Evolutionary conservation across 371 early-diverging fungal species (phyloP).

Genomic region (Mortierella sp.): DNA sequence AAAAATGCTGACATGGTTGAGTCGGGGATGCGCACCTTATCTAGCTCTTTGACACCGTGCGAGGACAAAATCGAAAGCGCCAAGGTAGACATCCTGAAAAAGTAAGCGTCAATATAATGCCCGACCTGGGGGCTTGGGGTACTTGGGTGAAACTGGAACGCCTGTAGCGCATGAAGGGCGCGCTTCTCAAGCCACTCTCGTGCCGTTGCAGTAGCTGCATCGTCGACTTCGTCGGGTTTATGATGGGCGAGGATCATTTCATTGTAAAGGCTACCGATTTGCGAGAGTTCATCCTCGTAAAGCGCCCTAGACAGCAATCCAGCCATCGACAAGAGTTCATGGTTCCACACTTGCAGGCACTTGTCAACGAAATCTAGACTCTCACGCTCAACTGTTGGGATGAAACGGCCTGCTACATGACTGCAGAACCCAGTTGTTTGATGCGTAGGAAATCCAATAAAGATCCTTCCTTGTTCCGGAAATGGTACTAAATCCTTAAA

Average conservation of each 20-base stretch:
- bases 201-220: slow-evolving; percentile 56
- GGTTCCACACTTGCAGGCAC: slow-evolving; percentile 86
- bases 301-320: slow-evolving; percentile 81
- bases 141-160: slow-evolving; percentile 78
- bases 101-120: slow-evolving; percentile 66
- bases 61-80: slow-evolving; percentile 75
- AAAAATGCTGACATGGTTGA: slow-evolving; percentile 68
- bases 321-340: slow-evolving; percentile 81
- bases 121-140: slow-evolving; percentile 83
- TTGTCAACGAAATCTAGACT: slow-evolving; percentile 93
- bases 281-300: slow-evolving; percentile 70
- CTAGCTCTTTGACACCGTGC: slow-evolving; percentile 71
- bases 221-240: slow-evolving; percentile 36
- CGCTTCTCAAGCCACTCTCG: slow-evolving; percentile 71
- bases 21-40: slow-evolving; percentile 68
- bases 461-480: slow-evolving; percentile 86
- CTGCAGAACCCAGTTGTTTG: slow-evolving; percentile 92
- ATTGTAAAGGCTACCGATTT: slow-evolving; percentile 66
- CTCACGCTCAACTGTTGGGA: slow-evolving; percentile 93
- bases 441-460: slow-evolving; percentile 93
- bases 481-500: slow-evolving; percentile 82
- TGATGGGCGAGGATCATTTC: slow-evolving; percentile 62
- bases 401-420: slow-evolving; percentile 88
- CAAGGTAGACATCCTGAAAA: slow-evolving; percentile 65
- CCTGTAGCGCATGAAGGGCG: slow-evolving; percentile 77